phyloP scores from a whole-genome alignment of 1,284 basidiomycete genomes.

The Tilletia walkeri region DNA sequence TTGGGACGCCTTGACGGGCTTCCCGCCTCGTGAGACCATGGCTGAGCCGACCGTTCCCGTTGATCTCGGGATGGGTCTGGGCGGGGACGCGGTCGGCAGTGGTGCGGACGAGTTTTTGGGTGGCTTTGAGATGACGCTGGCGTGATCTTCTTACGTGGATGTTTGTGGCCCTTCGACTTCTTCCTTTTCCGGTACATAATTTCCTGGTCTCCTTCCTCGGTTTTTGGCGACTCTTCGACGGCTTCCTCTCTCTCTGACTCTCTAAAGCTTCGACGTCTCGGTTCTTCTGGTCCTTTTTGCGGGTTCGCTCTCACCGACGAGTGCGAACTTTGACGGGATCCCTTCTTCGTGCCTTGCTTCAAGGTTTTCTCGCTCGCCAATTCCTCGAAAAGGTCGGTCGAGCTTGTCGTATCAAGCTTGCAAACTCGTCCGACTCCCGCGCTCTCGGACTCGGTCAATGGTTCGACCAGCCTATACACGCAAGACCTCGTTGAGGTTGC shows the following conservation, averaged over 20 bases:
- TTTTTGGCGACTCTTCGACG: neutral
- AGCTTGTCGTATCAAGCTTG: too few species aligned
- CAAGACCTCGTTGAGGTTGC: too few species aligned
- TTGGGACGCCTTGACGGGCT: slow-evolving; percentile 1
- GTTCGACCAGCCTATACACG: too few species aligned
- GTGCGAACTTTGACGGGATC: too few species aligned
- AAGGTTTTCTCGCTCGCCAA: too few species aligned
- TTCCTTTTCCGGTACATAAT: neutral
- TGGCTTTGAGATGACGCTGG: slow-evolving; percentile 5
- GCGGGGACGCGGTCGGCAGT: neutral
- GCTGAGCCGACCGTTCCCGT: neutral
- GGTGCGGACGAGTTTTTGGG: neutral
- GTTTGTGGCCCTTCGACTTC: neutral
- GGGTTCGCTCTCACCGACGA: too few species aligned
- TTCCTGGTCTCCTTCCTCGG: neutral
- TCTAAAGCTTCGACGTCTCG: neutral
- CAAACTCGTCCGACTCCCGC: too few species aligned
- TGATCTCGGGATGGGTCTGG: neutral
- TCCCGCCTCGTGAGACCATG: neutral
- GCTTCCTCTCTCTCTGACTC: neutral
- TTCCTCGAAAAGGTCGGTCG: too few species aligned
- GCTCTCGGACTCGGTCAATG: too few species aligned
- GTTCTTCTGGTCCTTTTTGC: too few species aligned
- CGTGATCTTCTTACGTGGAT: neutral
- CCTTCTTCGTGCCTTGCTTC: too few species aligned